Evolutionary conservation across 768 basidiomycete species (phyloP), one percentile per base, ranked within the genome.

Genomic region (Psilocybe azurescens): DNA sequence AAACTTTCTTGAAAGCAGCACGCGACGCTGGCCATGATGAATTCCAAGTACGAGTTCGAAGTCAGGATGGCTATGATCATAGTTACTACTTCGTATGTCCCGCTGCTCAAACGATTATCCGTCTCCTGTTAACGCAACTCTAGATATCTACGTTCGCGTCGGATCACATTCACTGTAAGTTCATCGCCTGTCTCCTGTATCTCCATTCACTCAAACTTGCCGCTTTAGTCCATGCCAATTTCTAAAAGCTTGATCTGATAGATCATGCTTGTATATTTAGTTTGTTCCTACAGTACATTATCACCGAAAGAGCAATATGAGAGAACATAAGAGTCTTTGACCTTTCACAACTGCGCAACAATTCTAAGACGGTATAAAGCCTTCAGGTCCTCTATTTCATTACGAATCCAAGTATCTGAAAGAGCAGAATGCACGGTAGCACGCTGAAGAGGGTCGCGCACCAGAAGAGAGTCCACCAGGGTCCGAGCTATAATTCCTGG

Each of bases 141-240:
- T 60, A 95, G 94, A 90, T 97, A 48, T 94, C 95, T 0, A 95
- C 93, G 2, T 97, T 97, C 70, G 90, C 88, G 16, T 81, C 89
- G 10, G 95, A 95, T 67, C 97, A 99, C 69, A 82, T 99, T 65
- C 89, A 89, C 56, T 98, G 93, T 93, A 65, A 75, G 91, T 78
- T 5, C 10, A 57, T 13, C 48, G 55, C 9, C 56, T 46, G 54
- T 10, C 56, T 36, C 57, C 72, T 54, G 63, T 56, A 30, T 39
- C 59, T 24, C 48, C 63, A 29, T 28, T 66, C 38, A 63, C 57
- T 52, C 62, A 70, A n/a, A 36, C 33, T n/a, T 38, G n/a, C 18
- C 48, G 55, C 61, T 75, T 62, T 68, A 89, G 97, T 90, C 81
- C 96, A 98, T 65, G 93, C 94, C 28, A 89, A 91, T 71, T 90